Conservation (phyloP, 208 protist genomes). For the Acanthamoeba triangularis region DNA sequence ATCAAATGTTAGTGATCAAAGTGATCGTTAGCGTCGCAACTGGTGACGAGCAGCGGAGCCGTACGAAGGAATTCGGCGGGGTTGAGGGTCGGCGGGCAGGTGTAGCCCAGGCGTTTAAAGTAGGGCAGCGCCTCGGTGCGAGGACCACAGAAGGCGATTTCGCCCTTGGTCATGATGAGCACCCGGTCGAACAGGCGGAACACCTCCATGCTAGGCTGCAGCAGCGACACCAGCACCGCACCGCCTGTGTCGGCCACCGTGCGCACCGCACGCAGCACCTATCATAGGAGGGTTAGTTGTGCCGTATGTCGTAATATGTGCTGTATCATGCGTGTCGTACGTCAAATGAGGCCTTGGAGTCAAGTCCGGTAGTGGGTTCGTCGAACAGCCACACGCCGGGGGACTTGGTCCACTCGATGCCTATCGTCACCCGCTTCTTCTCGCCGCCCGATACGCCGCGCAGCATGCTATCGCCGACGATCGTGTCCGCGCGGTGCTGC, state of each 20-base stretch:
- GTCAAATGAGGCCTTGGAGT: constrained; percentile 60
- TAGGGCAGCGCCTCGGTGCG: constrained; percentile 63
- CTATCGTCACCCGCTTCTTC: constrained; percentile 77
- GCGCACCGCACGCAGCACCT: constrained; percentile 61
- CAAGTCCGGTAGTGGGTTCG: constrained; percentile 73
- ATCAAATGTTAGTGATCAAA: no score
- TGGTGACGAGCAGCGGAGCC: background rate
- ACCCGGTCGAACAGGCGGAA: constrained; percentile 76
- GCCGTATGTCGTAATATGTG: background rate
- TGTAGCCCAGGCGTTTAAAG: constrained; percentile 77
- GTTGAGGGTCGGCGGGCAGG: constrained; percentile 79
- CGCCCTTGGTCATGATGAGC: constrained; percentile 76
- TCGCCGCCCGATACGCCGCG: constrained; percentile 75
- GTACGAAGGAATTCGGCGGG: constrained; percentile 83
- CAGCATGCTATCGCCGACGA: constrained; percentile 67
- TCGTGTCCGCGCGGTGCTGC: constrained; percentile 65
- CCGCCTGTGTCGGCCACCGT: constrained; percentile 43
- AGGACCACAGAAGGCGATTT: constrained; percentile 78
- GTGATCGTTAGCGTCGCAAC: background rate
- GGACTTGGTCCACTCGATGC: constrained; percentile 71
- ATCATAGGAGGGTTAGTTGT: background rate
- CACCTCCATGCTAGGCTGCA: constrained; percentile 69
- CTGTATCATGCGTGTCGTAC: background rate
- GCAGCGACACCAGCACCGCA: constrained; percentile 31
- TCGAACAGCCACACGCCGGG: constrained; percentile 72